Evolutionary conservation across 805 yeast species (phyloP).

Genomic region (Candida multigemmis): DNA sequence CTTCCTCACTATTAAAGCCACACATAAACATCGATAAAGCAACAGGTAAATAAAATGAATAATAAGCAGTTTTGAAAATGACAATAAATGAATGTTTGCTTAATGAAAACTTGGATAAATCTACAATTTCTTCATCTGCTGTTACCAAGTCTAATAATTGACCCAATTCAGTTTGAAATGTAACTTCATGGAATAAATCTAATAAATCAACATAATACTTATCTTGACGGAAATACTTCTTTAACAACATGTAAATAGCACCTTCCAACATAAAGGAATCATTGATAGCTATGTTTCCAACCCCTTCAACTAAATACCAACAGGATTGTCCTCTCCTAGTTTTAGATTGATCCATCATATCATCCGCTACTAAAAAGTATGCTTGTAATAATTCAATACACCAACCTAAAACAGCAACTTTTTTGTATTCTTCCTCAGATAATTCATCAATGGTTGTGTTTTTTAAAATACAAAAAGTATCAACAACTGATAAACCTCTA

Average conservation of each 20-base stretch:
- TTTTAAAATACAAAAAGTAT: slow-evolving; percentile 77
- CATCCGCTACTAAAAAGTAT: slow-evolving; percentile 94
- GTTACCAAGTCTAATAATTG: slow-evolving; percentile 92
- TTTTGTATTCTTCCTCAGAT: slow-evolving; percentile 60
- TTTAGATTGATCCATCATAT: slow-evolving; percentile 94
- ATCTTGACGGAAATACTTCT: slow-evolving; percentile 79
- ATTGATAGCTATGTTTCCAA: slow-evolving; percentile 90
- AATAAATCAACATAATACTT: slow-evolving; percentile 79
- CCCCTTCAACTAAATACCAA: slow-evolving; percentile 80
- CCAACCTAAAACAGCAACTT: slow-evolving; percentile 91
- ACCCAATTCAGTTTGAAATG: slow-evolving; percentile 96
- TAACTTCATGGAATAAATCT: slow-evolving; percentile 93
- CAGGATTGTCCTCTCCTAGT: slow-evolving; percentile 99
- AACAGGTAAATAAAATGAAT: slow-evolving; percentile 94
- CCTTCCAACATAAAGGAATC: slow-evolving; percentile 97
- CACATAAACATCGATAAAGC: slow-evolving; percentile 93
- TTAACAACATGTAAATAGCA: slow-evolving; percentile 80
- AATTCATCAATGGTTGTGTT: slow-evolving; percentile 51
- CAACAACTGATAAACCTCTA: slow-evolving; percentile 93
- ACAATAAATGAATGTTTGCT: slow-evolving; percentile 92
- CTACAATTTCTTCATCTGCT: slow-evolving; percentile 94
- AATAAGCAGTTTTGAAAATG: slow-evolving; percentile 93
- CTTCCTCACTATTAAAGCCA: slow-evolving; percentile 61
- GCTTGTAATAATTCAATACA: slow-evolving; percentile 91
- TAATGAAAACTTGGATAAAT: slow-evolving; percentile 76